A percentile compares a stretch with the other conserved stretches of the same genome.
phyloP scores from a whole-genome alignment of 768 basidiomycete species.

The Trichaptum fuscoviolaceum region DNA sequence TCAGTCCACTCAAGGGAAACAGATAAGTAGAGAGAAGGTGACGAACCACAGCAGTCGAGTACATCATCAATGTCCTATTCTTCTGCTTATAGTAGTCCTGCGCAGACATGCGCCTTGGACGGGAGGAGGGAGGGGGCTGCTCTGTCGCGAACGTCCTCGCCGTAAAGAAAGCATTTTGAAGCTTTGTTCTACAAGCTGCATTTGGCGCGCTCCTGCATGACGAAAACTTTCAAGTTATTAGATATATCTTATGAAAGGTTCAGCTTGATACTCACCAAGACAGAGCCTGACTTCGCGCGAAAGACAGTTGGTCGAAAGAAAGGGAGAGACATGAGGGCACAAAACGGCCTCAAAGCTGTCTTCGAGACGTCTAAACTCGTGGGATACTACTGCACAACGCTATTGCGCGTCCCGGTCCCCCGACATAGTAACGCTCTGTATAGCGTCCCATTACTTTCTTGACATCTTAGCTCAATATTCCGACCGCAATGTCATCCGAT shows the following conservation, averaged over 20 bases:
- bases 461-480: not conserved
- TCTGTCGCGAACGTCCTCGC: not conserved
- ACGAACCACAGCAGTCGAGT: conserved; percentile 75
- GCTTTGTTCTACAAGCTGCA: not conserved
- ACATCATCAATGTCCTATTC: conserved; percentile 79
- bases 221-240: not conserved
- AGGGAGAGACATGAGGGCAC: not conserved
- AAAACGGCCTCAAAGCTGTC: not conserved
- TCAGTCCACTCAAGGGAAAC: conserved; percentile 8
- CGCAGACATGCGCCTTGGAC: conserved; percentile 26
- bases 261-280: not conserved
- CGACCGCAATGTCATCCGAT: not conserved
- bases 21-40: not conserved
- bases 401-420: not conserved
- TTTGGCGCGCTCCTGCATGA: not conserved
- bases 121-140: conserved; percentile 15
- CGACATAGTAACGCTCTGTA: not conserved
- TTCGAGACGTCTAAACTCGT: not conserved
- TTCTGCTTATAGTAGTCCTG: conserved; percentile 43
- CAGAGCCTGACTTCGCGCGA: not conserved
- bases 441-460: not conserved
- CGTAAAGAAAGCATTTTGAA: not conserved
- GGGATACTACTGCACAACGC: not conserved
- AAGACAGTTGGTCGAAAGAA: not conserved
- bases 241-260: not conserved